These are phyloP conservation scores for Globisporangium parvum DNA, from an alignment of 352 stramenopile species.

Conservation along the genomic window DNA sequence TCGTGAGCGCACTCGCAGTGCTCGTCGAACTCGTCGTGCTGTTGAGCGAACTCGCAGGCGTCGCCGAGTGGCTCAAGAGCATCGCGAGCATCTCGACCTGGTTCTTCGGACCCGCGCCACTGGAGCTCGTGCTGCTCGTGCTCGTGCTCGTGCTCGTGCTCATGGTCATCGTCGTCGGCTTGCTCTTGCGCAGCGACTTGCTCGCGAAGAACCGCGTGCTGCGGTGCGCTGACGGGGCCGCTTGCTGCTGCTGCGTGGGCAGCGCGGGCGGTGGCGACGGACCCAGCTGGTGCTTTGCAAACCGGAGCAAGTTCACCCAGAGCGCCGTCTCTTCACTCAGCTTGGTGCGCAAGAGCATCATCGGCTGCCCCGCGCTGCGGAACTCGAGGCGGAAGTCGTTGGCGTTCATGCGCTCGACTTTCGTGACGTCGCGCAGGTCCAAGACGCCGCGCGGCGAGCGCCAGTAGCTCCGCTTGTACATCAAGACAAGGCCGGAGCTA, in stretches of 20 bases:
- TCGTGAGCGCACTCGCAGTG: neutral
- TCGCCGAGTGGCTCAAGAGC: slow-evolving; percentile 30
- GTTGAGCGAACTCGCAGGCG: neutral
- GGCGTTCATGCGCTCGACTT: slow-evolving; percentile 66
- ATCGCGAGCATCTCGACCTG: slow-evolving; percentile 39
- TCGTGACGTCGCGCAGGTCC: slow-evolving; percentile 54
- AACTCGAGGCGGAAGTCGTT: slow-evolving; percentile 68
- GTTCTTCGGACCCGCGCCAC: slow-evolving; percentile 5
- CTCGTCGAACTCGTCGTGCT: neutral
- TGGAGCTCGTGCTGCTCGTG: too few relatives aligned
- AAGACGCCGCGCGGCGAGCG: slow-evolving; percentile 64
- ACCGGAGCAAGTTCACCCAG: slow-evolving; percentile 73
- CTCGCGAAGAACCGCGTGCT: too few relatives aligned
- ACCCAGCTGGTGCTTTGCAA: slow-evolving; percentile 44
- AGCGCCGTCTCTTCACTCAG: slow-evolving; percentile 45
- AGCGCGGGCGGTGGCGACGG: slow-evolving; percentile 7
- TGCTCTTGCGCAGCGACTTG: slow-evolving; percentile 27
- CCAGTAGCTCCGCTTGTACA: slow-evolving; percentile 86
- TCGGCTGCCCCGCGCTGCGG: slow-evolving; percentile 25
- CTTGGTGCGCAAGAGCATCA: slow-evolving; percentile 66
- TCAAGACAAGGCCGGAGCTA: slow-evolving; percentile 53
- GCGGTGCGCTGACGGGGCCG: slow-evolving; percentile 9
- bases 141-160: too few relatives aligned
- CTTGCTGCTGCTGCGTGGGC: slow-evolving; percentile 6
- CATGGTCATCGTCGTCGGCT: slow-evolving; percentile 4